Evolutionary conservation across 768 basidiomycete genomes (phyloP).

Genomic region (Suillus discolor): DNA sequence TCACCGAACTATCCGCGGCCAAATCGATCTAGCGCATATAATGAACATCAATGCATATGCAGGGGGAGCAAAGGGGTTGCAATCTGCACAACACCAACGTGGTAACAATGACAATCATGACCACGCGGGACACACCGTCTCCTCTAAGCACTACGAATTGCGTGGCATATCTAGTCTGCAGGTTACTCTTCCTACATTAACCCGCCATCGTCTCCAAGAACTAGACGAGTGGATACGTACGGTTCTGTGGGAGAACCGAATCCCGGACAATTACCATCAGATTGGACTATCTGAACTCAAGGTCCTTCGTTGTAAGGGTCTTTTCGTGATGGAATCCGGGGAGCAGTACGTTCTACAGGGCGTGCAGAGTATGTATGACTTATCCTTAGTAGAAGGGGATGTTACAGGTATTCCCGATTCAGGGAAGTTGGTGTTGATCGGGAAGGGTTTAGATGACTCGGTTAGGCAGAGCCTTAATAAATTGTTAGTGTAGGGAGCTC

Average conservation of each 20-base stretch:
- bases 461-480: constrained; percentile 57
- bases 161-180: constrained; percentile 86
- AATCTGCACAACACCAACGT: constrained; percentile 28
- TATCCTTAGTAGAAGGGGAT: constrained; percentile 46
- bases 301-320: constrained; percentile 88
- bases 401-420: constrained; percentile 52
- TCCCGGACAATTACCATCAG: constrained; percentile 38
- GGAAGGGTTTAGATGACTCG: constrained; percentile 66
- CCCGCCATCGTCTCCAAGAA: constrained; percentile 42
- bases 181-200: constrained; percentile 65
- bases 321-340: constrained; percentile 59
- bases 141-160: constrained; percentile 60
- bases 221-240: constrained; percentile 82
- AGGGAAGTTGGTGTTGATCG: constrained; percentile 89
- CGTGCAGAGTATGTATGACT: constrained; percentile 88
- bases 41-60: constrained; percentile 83
- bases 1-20: constrained; percentile 67
- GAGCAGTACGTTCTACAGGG: constrained; percentile 83
- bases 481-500: constrained; percentile 6
- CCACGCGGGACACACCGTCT: constrained; percentile 32
- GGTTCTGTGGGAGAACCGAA: constrained; percentile 77
- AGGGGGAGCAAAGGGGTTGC: constrained; percentile 39
- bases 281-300: constrained; percentile 39
- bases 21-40: constrained; percentile 75
- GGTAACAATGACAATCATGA: constrained; percentile 34